Conservation (phyloP, 345 rosid species). For the rapeseed (Brassica napus) region Da-Ae NC_063436.1:22997501-22998000, state of each 20-base stretch:
- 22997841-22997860: not conserved
- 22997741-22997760: slow-evolving; percentile 12
- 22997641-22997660: not conserved
- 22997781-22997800: not conserved
- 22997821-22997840: not conserved
- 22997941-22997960: not conserved
- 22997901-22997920: not conserved
- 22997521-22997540: slow-evolving; percentile 58
- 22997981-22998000: not conserved
- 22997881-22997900: slow-evolving; percentile 8
- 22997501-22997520: slow-evolving; percentile 57
- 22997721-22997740: not conserved
- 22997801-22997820: not conserved
- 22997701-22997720: not conserved
- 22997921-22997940: not conserved
- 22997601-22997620: not conserved
- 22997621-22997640: not conserved
- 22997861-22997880: not conserved
- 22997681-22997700: not conserved
- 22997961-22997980: not conserved
- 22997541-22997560: slow-evolving; percentile 51
- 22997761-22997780: not conserved
- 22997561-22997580: slow-evolving; percentile 1
- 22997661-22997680: slow-evolving; percentile 7
- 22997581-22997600: not conserved